Evolutionary conservation across 352 stramenopile species (phyloP).

Genomic region (Phytopythium ostracodes): DNA sequence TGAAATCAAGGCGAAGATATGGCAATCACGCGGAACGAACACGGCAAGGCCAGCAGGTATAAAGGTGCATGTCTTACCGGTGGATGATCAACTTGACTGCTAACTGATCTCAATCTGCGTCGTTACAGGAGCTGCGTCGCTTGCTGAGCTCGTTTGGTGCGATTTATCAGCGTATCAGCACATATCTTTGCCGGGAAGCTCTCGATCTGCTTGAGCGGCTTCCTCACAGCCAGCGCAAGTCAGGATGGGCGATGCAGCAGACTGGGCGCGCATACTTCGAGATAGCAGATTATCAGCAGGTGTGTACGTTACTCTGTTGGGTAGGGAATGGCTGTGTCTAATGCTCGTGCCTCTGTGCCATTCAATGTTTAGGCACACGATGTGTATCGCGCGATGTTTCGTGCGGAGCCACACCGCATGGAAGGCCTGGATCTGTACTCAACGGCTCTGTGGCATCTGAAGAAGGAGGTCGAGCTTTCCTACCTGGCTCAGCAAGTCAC

Average conservation of each 20-base stretch:
- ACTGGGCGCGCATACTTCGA: conserved; percentile 94
- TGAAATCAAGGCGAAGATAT: neutral
- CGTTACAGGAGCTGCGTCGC: conserved; percentile 34
- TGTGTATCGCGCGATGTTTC: conserved; percentile 88
- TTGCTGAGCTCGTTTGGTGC: conserved; percentile 65
- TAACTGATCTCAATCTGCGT: neutral
- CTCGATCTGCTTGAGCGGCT: conserved; percentile 86
- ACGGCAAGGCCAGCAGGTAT: conserved; percentile 3
- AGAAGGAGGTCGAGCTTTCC: conserved; percentile 97
- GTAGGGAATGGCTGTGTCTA: neutral
- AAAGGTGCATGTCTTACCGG: too few species aligned
- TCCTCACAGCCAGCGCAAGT: conserved; percentile 80
- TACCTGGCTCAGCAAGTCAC: conserved; percentile 93
- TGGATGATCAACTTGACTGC: neutral
- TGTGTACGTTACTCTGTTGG: conserved; percentile 4
- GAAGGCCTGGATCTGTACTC: conserved; percentile 94
- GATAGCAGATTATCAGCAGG: conserved; percentile 91
- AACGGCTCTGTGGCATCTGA: conserved; percentile 96
- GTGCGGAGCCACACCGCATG: conserved; percentile 90
- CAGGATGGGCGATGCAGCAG: conserved; percentile 94
- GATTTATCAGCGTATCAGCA: conserved; percentile 67
- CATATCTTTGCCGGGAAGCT: conserved; percentile 85
- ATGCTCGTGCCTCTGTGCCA: neutral
- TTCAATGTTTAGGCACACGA: conserved; percentile 54
- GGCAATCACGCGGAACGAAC: neutral